A percentile compares a stretch with the other conserved stretches of the same genome.
Evolutionary conservation across 208 protist species (phyloP).

Genomic region (Trypanosomatidae sp.): DNA sequence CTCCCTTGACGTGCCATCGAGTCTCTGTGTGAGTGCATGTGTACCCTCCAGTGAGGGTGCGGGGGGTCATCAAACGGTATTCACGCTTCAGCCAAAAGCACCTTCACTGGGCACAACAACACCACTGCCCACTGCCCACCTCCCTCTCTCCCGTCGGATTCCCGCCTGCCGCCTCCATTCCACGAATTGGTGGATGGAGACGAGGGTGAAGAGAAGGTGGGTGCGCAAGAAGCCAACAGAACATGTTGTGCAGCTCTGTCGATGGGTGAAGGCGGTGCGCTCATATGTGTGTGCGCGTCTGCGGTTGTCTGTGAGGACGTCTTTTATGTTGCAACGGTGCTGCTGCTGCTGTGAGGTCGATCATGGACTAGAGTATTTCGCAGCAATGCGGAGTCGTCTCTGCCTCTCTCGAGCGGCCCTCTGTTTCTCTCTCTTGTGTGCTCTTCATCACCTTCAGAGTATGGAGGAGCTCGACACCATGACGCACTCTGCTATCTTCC

Average conservation of each 20-base stretch:
- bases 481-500: background rate
- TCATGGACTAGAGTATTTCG: background rate
- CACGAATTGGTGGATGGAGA: background rate
- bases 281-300: background rate
- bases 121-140: background rate
- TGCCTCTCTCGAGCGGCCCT: background rate
- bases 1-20: background rate
- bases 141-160: background rate
- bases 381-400: background rate
- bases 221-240: background rate
- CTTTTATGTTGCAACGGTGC: background rate
- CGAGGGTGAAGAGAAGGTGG: background rate
- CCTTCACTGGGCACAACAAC: background rate
- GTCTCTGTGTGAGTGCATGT: background rate
- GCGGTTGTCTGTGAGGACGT: background rate
- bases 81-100: background rate
- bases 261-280: background rate
- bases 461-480: background rate
- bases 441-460: background rate
- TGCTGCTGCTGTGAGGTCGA: background rate
- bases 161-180: background rate
- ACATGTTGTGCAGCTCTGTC: background rate
- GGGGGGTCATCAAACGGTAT: background rate
- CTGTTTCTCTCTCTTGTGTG: background rate
- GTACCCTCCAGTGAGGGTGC: background rate